Evolutionary conservation across 75 land plant genomes (phyloP).

Genomic region (Cupressus sempervirens): DNA sequence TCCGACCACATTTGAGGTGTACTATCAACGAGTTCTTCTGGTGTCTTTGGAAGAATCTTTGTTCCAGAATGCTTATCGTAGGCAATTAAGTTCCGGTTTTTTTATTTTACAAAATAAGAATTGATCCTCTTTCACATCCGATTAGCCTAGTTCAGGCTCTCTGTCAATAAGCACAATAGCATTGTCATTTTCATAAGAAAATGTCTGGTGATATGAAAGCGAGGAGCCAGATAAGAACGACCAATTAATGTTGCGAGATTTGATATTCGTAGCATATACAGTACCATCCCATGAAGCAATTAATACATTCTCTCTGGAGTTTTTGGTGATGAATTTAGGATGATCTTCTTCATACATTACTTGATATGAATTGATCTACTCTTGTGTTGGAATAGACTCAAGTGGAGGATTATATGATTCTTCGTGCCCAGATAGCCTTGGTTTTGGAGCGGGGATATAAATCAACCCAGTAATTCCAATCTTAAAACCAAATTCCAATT

Average conservation of each 20-base stretch:
- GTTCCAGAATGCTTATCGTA: constrained; percentile 16
- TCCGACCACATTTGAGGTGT: constrained; percentile 31
- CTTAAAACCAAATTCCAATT: too few species aligned
- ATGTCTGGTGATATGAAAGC: constrained; percentile 36
- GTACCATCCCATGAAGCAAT: constrained; percentile 39
- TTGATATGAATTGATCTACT: too few species aligned
- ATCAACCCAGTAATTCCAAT: too few species aligned
- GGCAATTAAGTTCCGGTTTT: constrained; percentile 30
- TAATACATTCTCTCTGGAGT: constrained; percentile 9
- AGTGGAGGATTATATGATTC: too few species aligned
- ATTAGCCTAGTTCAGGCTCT: constrained; percentile 1
- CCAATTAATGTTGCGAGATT: constrained; percentile 31
- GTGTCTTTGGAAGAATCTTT: constrained; percentile 20
- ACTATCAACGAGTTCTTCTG: constrained; percentile 22
- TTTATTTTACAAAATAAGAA: constrained; percentile 39
- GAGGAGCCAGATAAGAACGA: constrained; percentile 39
- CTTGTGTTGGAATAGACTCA: too few species aligned
- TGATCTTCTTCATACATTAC: too few species aligned
- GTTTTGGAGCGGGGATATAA: too few species aligned
- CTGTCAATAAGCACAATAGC: background rate
- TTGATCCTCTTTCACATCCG: constrained; percentile 6
- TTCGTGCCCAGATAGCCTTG: too few species aligned
- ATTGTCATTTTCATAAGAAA: constrained; percentile 13
- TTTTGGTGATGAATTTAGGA: too few species aligned
- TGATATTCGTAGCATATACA: constrained; percentile 16